Percentiles rank a stretch among this genome's conserved stretches.
These are phyloP conservation scores for Lagenidium giganteum DNA, from an alignment of 352 stramenopile genomes.

Conservation along the genomic window DNA sequence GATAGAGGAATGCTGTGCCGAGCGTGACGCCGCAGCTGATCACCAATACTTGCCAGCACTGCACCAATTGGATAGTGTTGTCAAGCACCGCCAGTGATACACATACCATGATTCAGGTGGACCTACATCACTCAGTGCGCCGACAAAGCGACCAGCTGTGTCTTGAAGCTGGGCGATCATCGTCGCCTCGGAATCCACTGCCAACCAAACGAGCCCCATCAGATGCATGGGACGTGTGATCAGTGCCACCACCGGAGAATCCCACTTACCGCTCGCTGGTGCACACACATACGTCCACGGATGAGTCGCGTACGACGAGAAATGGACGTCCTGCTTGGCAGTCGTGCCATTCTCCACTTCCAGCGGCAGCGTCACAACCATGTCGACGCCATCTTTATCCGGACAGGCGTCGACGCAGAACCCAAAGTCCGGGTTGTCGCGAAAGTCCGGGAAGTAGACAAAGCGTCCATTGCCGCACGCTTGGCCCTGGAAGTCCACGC, in stretches of 20 bases:
- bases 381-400: slow-evolving; percentile 20
- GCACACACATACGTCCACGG: slow-evolving; percentile 64
- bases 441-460: slow-evolving; percentile 74
- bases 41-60: slow-evolving; percentile 69
- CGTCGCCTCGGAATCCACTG: slow-evolving; percentile 42
- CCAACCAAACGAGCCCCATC: not conserved
- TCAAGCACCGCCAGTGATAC: not conserved
- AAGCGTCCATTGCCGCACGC: slow-evolving; percentile 41
- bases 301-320: slow-evolving; percentile 66
- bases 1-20: slow-evolving; percentile 49
- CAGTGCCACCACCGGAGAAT: not conserved
- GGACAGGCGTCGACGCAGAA: slow-evolving; percentile 67
- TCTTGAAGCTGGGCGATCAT: slow-evolving; percentile 75
- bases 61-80: slow-evolving; percentile 2
- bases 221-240: not conserved
- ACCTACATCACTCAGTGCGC: slow-evolving; percentile 59
- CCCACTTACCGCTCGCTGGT: slow-evolving; percentile 37
- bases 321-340: slow-evolving; percentile 33
- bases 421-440: slow-evolving; percentile 70
- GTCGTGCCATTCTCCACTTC: slow-evolving; percentile 25
- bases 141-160: slow-evolving; percentile 68
- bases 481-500: slow-evolving; percentile 69
- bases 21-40: slow-evolving; percentile 57
- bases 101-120: too few relatives aligned
- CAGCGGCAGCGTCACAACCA: slow-evolving; percentile 56